phyloP scores from a whole-genome alignment of 2,329 filamentous ascomycete genomes.

The Sporothrix euskadiensis region DNA sequence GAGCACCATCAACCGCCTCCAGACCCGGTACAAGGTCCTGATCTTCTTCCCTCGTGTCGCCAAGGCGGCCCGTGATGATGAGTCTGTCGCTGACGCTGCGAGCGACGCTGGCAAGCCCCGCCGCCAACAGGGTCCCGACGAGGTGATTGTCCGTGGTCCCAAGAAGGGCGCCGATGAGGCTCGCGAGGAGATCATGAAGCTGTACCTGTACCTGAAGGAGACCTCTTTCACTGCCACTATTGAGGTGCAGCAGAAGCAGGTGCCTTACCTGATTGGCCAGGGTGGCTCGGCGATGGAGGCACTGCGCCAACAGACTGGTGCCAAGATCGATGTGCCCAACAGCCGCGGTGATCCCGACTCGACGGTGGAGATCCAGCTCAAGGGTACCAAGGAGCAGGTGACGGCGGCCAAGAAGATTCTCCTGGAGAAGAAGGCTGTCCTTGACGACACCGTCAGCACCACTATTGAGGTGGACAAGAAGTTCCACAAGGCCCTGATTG shows the following conservation, averaged over 20 bases:
- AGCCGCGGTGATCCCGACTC: conserved; percentile 69
- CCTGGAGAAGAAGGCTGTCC: conserved; percentile 80
- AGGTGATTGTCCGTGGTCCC: conserved; percentile 87
- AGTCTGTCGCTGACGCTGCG: conserved; percentile 65
- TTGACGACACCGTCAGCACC: conserved; percentile 84
- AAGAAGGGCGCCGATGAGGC: conserved; percentile 91
- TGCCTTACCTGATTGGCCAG: conserved; percentile 91
- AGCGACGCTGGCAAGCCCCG: conserved; percentile 67
- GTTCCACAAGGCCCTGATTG: conserved; percentile 87
- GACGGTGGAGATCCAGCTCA: conserved; percentile 83
- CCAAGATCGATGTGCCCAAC: conserved; percentile 88
- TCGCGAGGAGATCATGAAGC: conserved; percentile 83
- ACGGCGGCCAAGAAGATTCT: conserved; percentile 88
- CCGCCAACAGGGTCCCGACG: conserved; percentile 76
- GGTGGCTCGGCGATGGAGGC: conserved; percentile 89
- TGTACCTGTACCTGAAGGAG: conserved; percentile 87
- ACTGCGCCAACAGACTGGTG: conserved; percentile 78
- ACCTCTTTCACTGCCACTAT: conserved; percentile 79
- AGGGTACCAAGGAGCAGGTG: conserved; percentile 88
- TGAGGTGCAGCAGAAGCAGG: conserved; percentile 83
- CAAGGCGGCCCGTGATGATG: conserved; percentile 69
- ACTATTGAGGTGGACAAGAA: conserved; percentile 92
- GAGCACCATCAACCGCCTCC: conserved; percentile 84
- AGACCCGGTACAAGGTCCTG: conserved; percentile 88
- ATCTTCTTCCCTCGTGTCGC: conserved; percentile 83